Evolutionary conservation across 108 stramenopile genomes (phyloP), one percentile per base, ranked within the genome.

Genomic region (Cyclotella baltica): DNA sequence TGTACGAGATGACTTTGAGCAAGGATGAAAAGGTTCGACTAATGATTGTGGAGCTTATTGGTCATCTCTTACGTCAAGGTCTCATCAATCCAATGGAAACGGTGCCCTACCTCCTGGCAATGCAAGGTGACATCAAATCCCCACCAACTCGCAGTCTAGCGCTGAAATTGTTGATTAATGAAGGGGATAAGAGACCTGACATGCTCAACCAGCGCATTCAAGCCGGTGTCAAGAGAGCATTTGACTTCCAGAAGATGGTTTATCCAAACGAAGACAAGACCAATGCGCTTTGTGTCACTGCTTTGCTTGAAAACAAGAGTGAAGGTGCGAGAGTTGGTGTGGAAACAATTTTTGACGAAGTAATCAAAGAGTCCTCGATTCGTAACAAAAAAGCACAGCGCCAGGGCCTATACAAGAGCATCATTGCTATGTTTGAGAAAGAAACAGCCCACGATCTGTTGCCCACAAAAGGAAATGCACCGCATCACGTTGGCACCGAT

Each of bases 31-130:
- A 74, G 56, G 80, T 95, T 36, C 76, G 96, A 2, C 70, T 77
- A 38, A 89, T 87, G 23, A 81, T 89, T 3, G 67, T 95, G 34
- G 88, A 93, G 27, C 88, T 97, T 16, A 63, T 94, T 29, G 94
- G 92, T 6, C 85, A 90, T 58, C 85, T 97, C 1, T 83, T 96
- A 28, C 89, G 95, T 5, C 96, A 97, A 84, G 96, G 96, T n/a
- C 85, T 95, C 56, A 74, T 94, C 53, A 96, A 97, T 76, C 96
- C 96, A 10, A 94, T 91, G 73, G 92, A 93, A 66, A 85, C 90
- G 22, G 85, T 96, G 10, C 93, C 94, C 22, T 83, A 83, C 59
- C 78, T 97, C 43, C 84, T 97, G 40, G 96, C 92, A 10, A 61
- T 97, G 37, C 96, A 95, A 73, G 96, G 94, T 3, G 96, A 97